Evolutionary conservation across 164 flowering plant species (phyloP), one percentile per base, ranked within the genome.

Genomic region (Stephania cephalantha): DNA sequence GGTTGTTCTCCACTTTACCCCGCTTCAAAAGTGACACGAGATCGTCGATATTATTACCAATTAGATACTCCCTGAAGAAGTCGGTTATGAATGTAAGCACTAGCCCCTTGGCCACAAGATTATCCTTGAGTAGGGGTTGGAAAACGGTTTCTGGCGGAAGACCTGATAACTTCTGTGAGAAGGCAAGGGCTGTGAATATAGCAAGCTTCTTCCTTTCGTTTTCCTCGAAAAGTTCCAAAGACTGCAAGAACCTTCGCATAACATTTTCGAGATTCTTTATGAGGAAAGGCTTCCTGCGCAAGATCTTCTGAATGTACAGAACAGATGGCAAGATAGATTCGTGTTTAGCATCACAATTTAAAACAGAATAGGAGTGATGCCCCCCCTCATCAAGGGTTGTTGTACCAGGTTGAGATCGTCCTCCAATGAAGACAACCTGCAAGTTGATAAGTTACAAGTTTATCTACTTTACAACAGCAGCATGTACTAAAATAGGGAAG

Each of bases 251-350:
- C 78, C 88, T 90, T 86, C 85, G 94, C 90, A 85, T 90, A 74
- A 95, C 99, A 95, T 95, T 95, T 90, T 93, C 99, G 74, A 95
- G 99, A 74, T 90, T 91, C 86, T 95, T 95, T 74, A 95, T 95
- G 74, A 95, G 94, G 78, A 95, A 95, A 46, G 99, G 98, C 82
- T 84, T 89, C 63, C 99, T 76, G 50, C 98, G 85, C 79, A 95
- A 69, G 66, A 93, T 90, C 87, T 95, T 95, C 85, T 93, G 99
- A 74, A 95, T 79, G 85, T 89, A 95, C 52, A 95, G 85, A 8
- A 93, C 95, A 87, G 85, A 95, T 18, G 97, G 97, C 81, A 93
- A 82, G 78, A 95, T 88, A 46, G 85, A 84, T 83, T 93, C 98
- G 75, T 95, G 91, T 61, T 68, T 86, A 11, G 98, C 88, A 73